phyloP scores from a whole-genome alignment of 352 stramenopile genomes.

The Vaucheria bursata region DNA sequence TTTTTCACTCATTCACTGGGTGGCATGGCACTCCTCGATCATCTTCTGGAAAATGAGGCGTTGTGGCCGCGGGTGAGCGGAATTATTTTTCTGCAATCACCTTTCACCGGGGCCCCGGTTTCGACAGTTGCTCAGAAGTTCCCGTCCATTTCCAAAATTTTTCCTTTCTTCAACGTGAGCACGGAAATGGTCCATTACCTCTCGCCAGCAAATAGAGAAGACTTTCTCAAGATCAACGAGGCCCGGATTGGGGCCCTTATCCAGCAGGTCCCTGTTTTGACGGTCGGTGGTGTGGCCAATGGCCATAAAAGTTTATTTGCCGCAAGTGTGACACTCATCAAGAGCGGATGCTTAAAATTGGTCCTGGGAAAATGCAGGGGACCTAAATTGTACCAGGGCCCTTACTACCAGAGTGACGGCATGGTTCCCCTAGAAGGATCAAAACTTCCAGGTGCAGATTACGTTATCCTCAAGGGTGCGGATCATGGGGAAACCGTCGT shows the following conservation, averaged over 20 bases:
- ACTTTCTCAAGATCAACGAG: neutral
- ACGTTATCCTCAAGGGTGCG: neutral
- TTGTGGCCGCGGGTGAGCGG: neutral
- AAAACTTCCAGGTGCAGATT: neutral
- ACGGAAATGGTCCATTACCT: neutral
- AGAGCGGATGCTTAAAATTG: neutral
- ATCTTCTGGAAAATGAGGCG: neutral
- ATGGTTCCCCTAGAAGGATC: neutral
- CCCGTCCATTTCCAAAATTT: neutral
- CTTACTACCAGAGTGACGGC: neutral
- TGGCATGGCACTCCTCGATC: neutral
- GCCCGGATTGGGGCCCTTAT: neutral
- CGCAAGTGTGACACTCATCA: neutral
- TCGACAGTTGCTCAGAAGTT: neutral
- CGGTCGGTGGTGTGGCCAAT: neutral
- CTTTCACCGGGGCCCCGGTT: neutral
- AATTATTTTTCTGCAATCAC: constrained; percentile 1
- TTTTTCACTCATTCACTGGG: neutral
- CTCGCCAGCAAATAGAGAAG: neutral
- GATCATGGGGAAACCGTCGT: neutral
- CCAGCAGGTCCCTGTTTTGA: neutral
- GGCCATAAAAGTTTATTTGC: neutral
- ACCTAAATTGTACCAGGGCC: neutral
- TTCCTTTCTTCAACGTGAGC: neutral
- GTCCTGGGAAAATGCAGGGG: neutral